Conservation (phyloP, 139 green algal genomes). For the Chara braunii region DNA sequence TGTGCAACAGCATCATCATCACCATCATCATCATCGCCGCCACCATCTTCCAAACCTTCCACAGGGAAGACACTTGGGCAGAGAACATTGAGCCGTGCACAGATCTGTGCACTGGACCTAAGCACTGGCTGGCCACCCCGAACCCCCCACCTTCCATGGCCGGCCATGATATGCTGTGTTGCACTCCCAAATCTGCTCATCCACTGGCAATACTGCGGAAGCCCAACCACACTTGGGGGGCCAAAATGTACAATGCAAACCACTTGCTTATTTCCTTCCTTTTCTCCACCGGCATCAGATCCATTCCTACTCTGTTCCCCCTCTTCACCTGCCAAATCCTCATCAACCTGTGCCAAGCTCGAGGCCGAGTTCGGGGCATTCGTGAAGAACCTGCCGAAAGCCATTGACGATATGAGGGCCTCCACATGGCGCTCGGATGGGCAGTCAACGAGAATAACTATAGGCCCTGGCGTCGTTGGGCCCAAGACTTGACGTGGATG, state of each 20-base stretch:
- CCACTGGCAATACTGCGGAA: slow-evolving; percentile 41
- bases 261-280: slow-evolving; percentile 28
- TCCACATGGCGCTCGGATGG: slow-evolving; percentile 45
- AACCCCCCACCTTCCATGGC: slow-evolving; percentile 22
- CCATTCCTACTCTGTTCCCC: background rate
- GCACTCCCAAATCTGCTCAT: slow-evolving; percentile 31
- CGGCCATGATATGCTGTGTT: slow-evolving; percentile 45
- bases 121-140: slow-evolving; percentile 13
- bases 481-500: slow-evolving; percentile 61
- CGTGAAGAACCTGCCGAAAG: slow-evolving; percentile 8
- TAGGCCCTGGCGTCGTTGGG: slow-evolving; percentile 54
- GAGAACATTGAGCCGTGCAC: slow-evolving; percentile 64
- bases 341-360: background rate
- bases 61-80: slow-evolving; percentile 59
- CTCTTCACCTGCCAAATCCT: background rate
- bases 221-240: slow-evolving; percentile 42
- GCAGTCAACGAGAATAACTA: slow-evolving; percentile 78
- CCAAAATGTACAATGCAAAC: slow-evolving; percentile 58
- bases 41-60: background rate
- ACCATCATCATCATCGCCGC: background rate
- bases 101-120: slow-evolving; percentile 36
- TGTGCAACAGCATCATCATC: background rate
- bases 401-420: slow-evolving; percentile 14
- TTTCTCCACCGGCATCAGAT: background rate
- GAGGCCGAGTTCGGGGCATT: background rate